phyloP scores from a whole-genome alignment of 257 asterid species.

The Nyctanthes arbortristis region DNA sequence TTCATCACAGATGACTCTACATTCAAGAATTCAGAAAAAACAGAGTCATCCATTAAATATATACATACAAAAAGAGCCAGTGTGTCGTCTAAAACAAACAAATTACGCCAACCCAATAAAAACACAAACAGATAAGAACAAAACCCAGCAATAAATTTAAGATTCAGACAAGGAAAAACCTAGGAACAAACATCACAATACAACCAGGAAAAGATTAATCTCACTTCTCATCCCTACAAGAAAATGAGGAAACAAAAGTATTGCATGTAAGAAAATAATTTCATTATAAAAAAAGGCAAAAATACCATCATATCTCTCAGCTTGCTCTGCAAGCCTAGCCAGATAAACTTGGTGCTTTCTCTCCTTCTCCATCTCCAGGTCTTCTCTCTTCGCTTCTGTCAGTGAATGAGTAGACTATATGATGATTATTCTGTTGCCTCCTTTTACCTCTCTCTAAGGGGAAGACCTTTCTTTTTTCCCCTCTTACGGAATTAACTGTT shows the following conservation, averaged over 20 bases:
- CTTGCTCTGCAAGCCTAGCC: constrained; percentile 79
- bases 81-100: not conserved
- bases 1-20: not conserved
- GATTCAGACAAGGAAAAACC: not conserved
- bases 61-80: not conserved
- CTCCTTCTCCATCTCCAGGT: constrained; percentile 60
- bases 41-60: not conserved
- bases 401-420: not conserved
- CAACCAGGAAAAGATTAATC: not conserved
- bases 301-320: constrained; percentile 78
- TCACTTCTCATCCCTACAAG: not conserved
- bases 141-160: constrained; percentile 10
- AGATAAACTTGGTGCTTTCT: constrained; percentile 63
- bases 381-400: constrained; percentile 4
- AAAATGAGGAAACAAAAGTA: not conserved
- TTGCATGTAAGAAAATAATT: not conserved
- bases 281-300: not conserved
- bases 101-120: not conserved
- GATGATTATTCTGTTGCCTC: not conserved
- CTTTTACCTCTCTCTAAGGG: not conserved
- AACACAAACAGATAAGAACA: constrained; percentile 2
- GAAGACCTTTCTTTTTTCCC: not conserved
- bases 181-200: constrained; percentile 5
- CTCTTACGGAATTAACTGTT: constrained; percentile 15
- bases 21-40: not conserved